Conservation (phyloP, 768 basidiomycete genomes). For the Galerina sulciceps region DNA sequence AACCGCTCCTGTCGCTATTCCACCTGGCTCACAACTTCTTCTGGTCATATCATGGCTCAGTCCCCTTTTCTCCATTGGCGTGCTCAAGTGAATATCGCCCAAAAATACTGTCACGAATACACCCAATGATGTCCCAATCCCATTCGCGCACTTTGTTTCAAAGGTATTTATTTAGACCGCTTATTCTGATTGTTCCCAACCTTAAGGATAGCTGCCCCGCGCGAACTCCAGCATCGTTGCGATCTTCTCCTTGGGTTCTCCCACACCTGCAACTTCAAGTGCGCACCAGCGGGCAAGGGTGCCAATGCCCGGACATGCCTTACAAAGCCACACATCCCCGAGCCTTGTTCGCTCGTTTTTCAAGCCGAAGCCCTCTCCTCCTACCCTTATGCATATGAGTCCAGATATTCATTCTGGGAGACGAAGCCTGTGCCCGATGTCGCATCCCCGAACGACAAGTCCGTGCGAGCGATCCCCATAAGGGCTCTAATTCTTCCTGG, state of each 20-base stretch:
- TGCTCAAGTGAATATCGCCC: too few species aligned
- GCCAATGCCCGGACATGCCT: too few species aligned
- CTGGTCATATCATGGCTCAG: not conserved
- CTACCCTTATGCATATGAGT: not conserved
- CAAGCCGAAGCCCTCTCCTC: not conserved
- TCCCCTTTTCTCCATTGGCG: conserved; percentile 13
- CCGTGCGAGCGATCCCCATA: conserved; percentile 13
- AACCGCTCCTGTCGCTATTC: conserved; percentile 8
- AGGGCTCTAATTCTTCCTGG: conserved; percentile 13
- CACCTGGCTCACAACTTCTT: conserved; percentile 10
- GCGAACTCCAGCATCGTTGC: not conserved
- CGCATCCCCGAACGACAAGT: conserved; percentile 11
- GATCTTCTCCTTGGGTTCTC: too few species aligned
- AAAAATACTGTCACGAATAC: not conserved
- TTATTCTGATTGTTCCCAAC: conserved; percentile 1
- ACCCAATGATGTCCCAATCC: not conserved
- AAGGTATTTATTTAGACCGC: conserved; percentile 7
- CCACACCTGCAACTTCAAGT: too few species aligned
- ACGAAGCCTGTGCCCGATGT: conserved; percentile 4
- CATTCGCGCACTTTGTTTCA: conserved; percentile 6
- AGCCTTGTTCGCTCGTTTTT: too few species aligned
- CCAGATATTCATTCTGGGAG: not conserved
- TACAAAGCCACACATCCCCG: too few species aligned
- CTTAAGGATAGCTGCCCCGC: conserved; percentile 3
- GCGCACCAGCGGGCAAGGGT: too few species aligned